Base-by-base conservation (phyloP, 2,329 filamentous ascomycete species). In the Pleoardoris graminearum region DNA sequence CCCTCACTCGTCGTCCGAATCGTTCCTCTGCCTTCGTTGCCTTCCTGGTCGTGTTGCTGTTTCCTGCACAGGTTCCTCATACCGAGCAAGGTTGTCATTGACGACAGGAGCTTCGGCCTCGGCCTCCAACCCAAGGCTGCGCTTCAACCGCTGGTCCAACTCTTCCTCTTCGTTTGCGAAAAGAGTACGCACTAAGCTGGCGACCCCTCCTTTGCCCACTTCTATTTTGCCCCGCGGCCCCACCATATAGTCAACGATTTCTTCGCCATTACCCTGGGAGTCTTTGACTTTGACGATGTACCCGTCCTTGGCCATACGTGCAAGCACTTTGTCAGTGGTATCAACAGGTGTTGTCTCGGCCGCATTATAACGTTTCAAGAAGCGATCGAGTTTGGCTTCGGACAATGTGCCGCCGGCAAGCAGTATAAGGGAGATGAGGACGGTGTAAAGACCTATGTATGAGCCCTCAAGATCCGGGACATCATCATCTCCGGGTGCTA, bases 151-250 rank as follows among this genome's bases (percentile, higher is more conserved):
- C 54, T 62, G 56, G 43, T 75, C 68, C 0, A 75, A 55, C 41
- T 71, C 71, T 4, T 65, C 60, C 10, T 52, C 60, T 19, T 66
- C 59, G 16, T 67, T 64, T 6, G 67, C 84, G 66, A 81, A 85
- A 1, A 87, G 81, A 45, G 73, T 74, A 55, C 76, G 76, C 3
- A 91, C 84, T 57, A 97, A 74, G 0, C 85, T 85, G 16, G 85
- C 84, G 11, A 94, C 88, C 0, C 89, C 90, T 44, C 85, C 81
- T n/a, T 86, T 79, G 0, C 89, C 90, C 30, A 97, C 83, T 73
- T 97, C 94, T 7, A 92, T 80, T 73, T 89, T 94, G 5, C 89
- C 93, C 19, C 94, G 82, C 5, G 91, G 88, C 1, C 94, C 94
- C 12, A 97, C 83, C 50, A 89, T 83, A 82, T 90, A 99, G 42